These are phyloP conservation scores for Fraxinus paxiana DNA, from an alignment of 305 asterid species.

Conservation along the genomic window DNA sequence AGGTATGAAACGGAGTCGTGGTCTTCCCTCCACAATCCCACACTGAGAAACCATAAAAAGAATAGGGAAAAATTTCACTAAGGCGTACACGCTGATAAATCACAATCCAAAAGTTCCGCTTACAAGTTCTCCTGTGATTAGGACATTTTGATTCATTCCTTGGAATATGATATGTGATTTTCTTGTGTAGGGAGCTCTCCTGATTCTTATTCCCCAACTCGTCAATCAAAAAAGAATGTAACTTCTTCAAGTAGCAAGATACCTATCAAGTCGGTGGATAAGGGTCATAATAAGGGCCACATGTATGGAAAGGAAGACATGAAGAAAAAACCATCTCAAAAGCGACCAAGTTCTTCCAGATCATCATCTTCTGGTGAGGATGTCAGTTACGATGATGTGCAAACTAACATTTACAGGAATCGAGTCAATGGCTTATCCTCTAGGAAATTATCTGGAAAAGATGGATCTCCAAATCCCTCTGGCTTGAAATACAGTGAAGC, in stretches of 20 bases:
- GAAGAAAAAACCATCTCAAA: slow-evolving; percentile 32
- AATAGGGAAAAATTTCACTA: neutral
- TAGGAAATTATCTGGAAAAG: slow-evolving; percentile 27
- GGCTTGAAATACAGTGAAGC: slow-evolving; percentile 33
- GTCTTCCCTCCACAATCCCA: neutral
- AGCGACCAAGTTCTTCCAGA: slow-evolving; percentile 31
- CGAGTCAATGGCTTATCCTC: slow-evolving; percentile 28
- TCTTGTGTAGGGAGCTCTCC: slow-evolving; percentile 40
- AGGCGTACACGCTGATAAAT: neutral
- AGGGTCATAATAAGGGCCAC: slow-evolving; percentile 34
- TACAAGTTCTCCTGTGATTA: neutral
- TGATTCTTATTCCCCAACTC: slow-evolving; percentile 28
- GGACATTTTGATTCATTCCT: neutral
- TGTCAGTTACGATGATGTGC: slow-evolving; percentile 42
- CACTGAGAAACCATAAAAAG: slow-evolving; percentile 1
- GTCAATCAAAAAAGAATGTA: slow-evolving; percentile 31
- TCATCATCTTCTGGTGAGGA: slow-evolving; percentile 53
- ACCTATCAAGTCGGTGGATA: slow-evolving; percentile 34
- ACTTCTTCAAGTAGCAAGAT: slow-evolving; percentile 33
- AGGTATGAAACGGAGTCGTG: slow-evolving; percentile 38
- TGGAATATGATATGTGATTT: slow-evolving; percentile 3
- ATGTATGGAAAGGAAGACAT: slow-evolving; percentile 37
- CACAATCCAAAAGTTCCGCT: neutral
- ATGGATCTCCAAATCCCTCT: slow-evolving; percentile 30
- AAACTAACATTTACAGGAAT: slow-evolving; percentile 27